Evolutionary conservation across 192 early-diverging fungal species (phyloP).

Genomic region (Rhizophlyctis rosea): DNA sequence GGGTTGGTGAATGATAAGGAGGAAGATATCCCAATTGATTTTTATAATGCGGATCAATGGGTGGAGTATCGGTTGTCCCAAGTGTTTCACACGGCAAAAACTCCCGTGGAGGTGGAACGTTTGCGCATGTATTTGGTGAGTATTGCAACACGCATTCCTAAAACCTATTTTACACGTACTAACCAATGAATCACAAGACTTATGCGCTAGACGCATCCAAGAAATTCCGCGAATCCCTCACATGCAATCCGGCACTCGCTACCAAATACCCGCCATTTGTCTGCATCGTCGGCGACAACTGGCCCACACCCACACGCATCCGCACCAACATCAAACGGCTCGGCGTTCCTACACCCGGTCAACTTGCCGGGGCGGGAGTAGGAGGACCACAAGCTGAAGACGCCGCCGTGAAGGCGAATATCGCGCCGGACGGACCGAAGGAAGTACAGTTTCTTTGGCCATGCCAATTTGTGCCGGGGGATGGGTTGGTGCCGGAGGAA

Average conservation of each 20-base stretch:
- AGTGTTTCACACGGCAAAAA: not conserved
- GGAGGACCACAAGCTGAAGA: not conserved
- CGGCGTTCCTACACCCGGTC: not conserved
- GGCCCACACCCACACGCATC: conserved; percentile 29
- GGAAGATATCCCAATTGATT: conserved; percentile 27
- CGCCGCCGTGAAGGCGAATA: not conserved
- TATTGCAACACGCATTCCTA: not conserved
- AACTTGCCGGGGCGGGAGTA: not conserved
- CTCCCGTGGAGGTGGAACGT: not conserved
- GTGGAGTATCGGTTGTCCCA: not conserved
- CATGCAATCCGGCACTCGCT: conserved; percentile 7
- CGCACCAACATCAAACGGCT: not conserved
- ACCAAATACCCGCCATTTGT: conserved; percentile 24
- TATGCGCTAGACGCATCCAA: conserved; percentile 15
- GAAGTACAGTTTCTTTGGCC: conserved; percentile 22
- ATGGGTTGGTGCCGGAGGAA: conserved; percentile 25
- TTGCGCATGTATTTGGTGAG: not conserved
- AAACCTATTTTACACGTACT: not conserved
- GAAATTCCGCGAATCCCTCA: conserved; percentile 22
- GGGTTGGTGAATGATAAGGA: conserved; percentile 25
- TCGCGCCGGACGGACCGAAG: not conserved
- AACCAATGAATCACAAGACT: conserved; percentile 2
- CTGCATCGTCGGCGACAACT: conserved; percentile 8
- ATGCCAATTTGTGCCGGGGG: conserved; percentile 18
- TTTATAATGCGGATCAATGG: conserved; percentile 23